Evolutionary conservation across 139 green algal genomes (phyloP).

Genomic region (Tetradesmus obliquus): DNA sequence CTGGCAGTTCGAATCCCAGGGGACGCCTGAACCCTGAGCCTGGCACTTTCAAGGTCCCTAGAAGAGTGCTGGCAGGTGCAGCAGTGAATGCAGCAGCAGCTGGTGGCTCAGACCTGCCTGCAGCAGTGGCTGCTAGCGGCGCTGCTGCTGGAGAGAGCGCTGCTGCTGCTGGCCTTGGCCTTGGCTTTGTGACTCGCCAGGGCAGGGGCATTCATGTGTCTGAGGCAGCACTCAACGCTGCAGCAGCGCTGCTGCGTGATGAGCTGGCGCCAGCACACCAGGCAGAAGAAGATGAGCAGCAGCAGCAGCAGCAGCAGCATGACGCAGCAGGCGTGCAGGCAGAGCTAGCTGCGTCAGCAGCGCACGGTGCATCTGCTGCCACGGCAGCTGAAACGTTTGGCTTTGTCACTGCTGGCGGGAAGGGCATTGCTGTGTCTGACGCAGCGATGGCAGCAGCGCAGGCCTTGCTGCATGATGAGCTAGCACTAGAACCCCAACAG

Average conservation of each 20-base stretch:
- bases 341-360: background rate
- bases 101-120: background rate
- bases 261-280: background rate
- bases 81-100: background rate
- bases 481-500: background rate
- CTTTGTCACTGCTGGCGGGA: background rate
- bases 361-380: background rate
- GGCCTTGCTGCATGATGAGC: background rate
- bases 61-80: background rate
- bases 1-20: background rate
- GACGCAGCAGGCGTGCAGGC: background rate
- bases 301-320: constrained; percentile 24
- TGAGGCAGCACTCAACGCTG: background rate
- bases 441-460: background rate
- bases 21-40: background rate
- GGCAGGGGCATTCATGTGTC: background rate
- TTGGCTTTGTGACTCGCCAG: background rate
- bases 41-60: background rate
- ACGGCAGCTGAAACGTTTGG: background rate
- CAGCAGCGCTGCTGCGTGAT: background rate
- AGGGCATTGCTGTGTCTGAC: background rate
- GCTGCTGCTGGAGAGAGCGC: background rate
- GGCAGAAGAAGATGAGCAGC: background rate
- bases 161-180: background rate
- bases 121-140: no score